Base-by-base conservation (phyloP, 2,329 filamentous ascomycete genomes). In the Fusarium proliferatum region DNA sequence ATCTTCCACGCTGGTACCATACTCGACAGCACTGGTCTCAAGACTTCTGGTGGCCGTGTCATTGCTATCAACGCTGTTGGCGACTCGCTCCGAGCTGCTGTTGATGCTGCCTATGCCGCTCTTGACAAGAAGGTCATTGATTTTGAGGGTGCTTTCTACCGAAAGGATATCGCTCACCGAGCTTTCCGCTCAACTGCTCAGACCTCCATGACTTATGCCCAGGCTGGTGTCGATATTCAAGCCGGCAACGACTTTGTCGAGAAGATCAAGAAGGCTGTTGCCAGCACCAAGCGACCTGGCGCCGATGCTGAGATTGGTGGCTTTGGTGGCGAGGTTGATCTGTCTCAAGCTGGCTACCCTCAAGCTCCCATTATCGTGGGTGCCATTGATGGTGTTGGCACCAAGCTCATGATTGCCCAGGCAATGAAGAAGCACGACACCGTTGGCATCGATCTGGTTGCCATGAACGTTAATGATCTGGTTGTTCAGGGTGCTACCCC, bases 391-490 rank as follows among this genome's bases (percentile, higher is more conserved):
- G 96, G 96, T 59, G 95, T 98, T 42, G 96, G 96, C 67, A 98
- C 96, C 55, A 98, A 98, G 86, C 92, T 98, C 77, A 97, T 97
- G 88, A 94, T 99, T 79, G 96, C 96, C 1, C 96, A 98, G 81
- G 90, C 91, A 17, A 93, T 97, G 85, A 89, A 91, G 77, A 94
- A 97, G 84, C 96, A 98, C 84, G 92, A 96, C 82, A 97, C 95
- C 6, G 96, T 99, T 16, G 96, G 96, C 69, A 95, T 99, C 77
- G 96, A 99, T 81, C 89, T 99, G 41, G 96, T 99, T 8, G 96
- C 96, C 75, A 98, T 98, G 96, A 98, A 98, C 82, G 96, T 98
- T 80, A 99, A 99, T 82, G 96, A 99, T 80, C 88, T 99, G 0
- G 92, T 99, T 58, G 96, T 98, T 13, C 95, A 98, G 85, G 96